Evolutionary conservation across 208 protist species (phyloP), one percentile per base, ranked within the genome.

Genomic region (Trypanosoma avium): DNA sequence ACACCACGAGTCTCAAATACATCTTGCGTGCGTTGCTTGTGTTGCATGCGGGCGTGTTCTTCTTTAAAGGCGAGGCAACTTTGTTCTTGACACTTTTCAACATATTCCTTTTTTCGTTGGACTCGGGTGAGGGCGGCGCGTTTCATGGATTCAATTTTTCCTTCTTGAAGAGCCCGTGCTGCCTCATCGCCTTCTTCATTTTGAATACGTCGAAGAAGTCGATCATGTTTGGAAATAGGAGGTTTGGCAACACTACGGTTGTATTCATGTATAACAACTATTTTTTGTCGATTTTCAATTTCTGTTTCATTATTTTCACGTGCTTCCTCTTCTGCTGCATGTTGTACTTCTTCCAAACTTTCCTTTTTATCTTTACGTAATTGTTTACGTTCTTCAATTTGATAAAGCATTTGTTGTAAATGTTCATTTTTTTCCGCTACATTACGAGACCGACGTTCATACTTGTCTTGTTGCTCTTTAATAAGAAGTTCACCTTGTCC

Each of bases 391-490:
- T 88, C 63, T 17, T 81, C 58, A 48, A 92, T 82, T 46, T 92
- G 86, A 50, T 70, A 82, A 21, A 80, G 67, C 30, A 95, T 77
- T 43, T 75, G 79, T 60, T 88, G 72, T 35, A 95, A 45, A 54
- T 93, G 87, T 1, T 65, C 59, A 64, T 85, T 86, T 72, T 91
- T 91, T 53, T 85, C 81, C 35, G 73, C 81, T 43, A 92, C 62
- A 65, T 93, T 89, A 36, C 73, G 68, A 56, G 85, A 56, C 6
- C 81, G 71, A 29, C 32, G 24, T 32, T 63, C 69, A 3, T 87
- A 70, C 26, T 74, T 67, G 59, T 83, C 65, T 30, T 84, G 74
- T 60, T 69, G 4, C 45, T 84, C 74, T 33, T 38, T 61, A 22
- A 26, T 2, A 4, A 24, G 24, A 38, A 89, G 71, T n/a, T 78